Evolutionary conservation across 2,329 filamentous ascomycete species (phyloP).

Genomic region (Fusarium multiceps): DNA sequence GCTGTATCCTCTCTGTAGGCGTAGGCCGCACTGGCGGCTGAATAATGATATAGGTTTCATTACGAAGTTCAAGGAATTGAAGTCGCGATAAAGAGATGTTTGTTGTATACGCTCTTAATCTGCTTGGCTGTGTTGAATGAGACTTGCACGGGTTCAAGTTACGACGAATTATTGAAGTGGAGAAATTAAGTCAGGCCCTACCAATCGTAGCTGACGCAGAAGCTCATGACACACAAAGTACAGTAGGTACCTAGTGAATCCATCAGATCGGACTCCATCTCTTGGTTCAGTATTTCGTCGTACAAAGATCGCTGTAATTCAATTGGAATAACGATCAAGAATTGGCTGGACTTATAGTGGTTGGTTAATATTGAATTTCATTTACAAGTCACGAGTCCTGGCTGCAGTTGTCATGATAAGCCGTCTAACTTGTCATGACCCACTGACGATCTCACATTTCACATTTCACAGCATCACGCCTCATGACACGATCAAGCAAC

Average conservation of each 20-base stretch:
- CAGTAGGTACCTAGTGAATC: background rate
- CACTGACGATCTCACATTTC: background rate
- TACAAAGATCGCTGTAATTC: background rate
- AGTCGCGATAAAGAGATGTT: background rate
- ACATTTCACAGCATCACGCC: background rate
- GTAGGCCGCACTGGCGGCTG: conserved; percentile 13
- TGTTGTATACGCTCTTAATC: background rate
- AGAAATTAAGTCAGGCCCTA: background rate
- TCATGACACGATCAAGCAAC: background rate
- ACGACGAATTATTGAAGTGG: background rate
- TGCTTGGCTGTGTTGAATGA: background rate
- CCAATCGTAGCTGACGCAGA: background rate
- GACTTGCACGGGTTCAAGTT: background rate
- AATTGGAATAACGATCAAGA: background rate
- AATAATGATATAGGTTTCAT: conserved; percentile 10
- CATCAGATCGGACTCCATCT: background rate
- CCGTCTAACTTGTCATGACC: background rate
- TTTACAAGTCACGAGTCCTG: background rate
- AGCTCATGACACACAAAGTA: background rate
- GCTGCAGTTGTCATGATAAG: background rate
- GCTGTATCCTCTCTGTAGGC: conserved; percentile 10
- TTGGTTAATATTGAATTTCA: background rate
- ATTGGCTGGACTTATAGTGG: background rate
- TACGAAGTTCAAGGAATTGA: background rate
- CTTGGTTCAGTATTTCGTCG: background rate